Evolutionary conservation across 2,329 filamentous ascomycete species (phyloP).

Genomic region (Aureobasidium sp.): DNA sequence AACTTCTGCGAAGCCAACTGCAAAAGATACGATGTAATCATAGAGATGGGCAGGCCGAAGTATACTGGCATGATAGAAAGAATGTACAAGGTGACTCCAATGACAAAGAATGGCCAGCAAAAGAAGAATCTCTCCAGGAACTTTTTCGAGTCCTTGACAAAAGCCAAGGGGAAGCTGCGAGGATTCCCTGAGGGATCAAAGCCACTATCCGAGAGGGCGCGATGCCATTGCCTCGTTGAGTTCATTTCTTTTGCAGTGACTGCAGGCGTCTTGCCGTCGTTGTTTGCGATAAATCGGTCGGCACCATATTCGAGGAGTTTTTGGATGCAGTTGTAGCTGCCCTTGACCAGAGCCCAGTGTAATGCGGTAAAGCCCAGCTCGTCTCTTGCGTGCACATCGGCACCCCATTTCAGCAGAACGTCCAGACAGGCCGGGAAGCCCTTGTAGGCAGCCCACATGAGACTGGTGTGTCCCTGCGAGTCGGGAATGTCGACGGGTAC

Average conservation of each 20-base stretch:
- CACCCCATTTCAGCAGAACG: conserved; percentile 87
- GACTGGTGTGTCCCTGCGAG: conserved; percentile 79
- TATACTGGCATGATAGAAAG: conserved; percentile 69
- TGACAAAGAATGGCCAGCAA: conserved; percentile 73
- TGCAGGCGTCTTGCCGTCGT: conserved; percentile 82
- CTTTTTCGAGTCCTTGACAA: conserved; percentile 66
- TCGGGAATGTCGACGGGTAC: conserved; percentile 90
- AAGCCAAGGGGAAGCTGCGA: conserved; percentile 65
- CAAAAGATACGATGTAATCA: conserved; percentile 60
- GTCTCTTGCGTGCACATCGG: conserved; percentile 82
- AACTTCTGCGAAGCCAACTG: conserved; percentile 73
- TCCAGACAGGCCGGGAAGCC: conserved; percentile 90
- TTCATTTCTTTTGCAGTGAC: conserved; percentile 87
- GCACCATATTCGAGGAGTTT: conserved; percentile 94
- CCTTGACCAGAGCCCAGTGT: conserved; percentile 95
- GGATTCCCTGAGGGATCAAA: conserved; percentile 73
- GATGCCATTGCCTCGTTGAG: conserved; percentile 72
- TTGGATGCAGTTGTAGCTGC: conserved; percentile 78
- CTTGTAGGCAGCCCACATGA: conserved; percentile 99
- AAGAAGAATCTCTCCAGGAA: conserved; percentile 86
- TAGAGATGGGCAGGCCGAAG: conserved; percentile 64
- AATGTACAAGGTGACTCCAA: conserved; percentile 64
- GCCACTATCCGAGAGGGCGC: conserved; percentile 74
- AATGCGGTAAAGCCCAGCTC: conserved; percentile 90
- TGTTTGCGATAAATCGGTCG: conserved; percentile 84